Percentiles rank a stretch among this genome's conserved stretches.
These are phyloP conservation scores for Ganoderma meredithae DNA, from an alignment of 1,284 basidiomycete species.

Conservation along the genomic window DNA sequence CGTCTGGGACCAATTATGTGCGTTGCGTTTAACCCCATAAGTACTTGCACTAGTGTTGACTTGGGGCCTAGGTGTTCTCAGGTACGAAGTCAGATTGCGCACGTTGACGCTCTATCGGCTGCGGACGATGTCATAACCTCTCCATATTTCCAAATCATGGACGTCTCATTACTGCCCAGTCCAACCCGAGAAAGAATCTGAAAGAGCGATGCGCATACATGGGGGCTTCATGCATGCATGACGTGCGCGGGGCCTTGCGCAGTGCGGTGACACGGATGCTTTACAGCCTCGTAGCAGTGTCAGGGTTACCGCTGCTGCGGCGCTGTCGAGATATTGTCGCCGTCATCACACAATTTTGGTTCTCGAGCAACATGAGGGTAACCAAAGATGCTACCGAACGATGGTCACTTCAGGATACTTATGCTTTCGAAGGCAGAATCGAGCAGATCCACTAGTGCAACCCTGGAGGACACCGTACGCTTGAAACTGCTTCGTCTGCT, in stretches of 20 bases:
- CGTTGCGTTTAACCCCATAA: conserved; percentile 20
- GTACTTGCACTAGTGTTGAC: conserved; percentile 1
- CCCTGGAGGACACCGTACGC: too few relatives aligned
- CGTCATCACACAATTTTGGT: neutral
- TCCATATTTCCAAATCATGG: too few relatives aligned
- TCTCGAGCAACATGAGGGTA: neutral
- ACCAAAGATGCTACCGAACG: too few relatives aligned
- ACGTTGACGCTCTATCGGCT: neutral
- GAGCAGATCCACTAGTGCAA: too few relatives aligned
- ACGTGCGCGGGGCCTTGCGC: neutral
- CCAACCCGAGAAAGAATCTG: neutral
- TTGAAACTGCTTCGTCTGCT: too few relatives aligned
- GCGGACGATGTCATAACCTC: too few relatives aligned
- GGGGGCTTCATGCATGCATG: neutral
- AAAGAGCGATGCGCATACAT: neutral
- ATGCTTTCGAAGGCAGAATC: too few relatives aligned
- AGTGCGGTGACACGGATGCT: neutral
- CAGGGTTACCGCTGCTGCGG: neutral
- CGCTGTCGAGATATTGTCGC: neutral
- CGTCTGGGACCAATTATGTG: conserved; percentile 80
- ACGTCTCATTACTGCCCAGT: neutral
- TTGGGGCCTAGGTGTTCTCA: conserved; percentile 57
- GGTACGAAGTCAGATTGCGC: conserved; percentile 12
- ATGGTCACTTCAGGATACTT: too few relatives aligned
- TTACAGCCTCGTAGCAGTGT: conserved; percentile 6